Percentiles rank a stretch among this genome's conserved stretches.
These are phyloP conservation scores for Protomyces inundatus DNA, from an alignment of 1,139 yeast species.

Conservation along the genomic window DNA sequence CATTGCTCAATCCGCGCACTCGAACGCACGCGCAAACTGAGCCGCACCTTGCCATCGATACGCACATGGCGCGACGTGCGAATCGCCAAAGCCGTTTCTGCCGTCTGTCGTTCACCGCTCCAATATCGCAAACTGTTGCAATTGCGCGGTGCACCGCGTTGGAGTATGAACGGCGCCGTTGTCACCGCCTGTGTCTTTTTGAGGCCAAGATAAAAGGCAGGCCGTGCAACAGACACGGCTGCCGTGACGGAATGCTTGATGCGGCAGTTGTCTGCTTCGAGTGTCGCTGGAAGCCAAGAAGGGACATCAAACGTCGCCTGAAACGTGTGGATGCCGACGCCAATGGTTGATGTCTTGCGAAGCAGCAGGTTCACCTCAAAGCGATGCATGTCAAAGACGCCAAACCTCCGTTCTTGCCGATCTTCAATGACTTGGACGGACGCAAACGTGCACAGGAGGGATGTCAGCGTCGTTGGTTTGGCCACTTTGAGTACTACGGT, in stretches of 20 bases:
- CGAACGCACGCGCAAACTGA: constrained; percentile 19
- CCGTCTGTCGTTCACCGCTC: constrained; percentile 18
- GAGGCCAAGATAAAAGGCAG: background rate
- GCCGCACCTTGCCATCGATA: constrained; percentile 6
- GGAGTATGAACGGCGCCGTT: background rate
- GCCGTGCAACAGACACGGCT: background rate
- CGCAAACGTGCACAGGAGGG: background rate
- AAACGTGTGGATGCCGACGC: constrained; percentile 6
- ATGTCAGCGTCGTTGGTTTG: background rate
- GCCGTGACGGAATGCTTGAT: constrained; percentile 14
- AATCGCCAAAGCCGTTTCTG: constrained; percentile 17
- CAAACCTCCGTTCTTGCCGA: constrained; percentile 3
- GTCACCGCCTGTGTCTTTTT: background rate
- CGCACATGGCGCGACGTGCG: constrained; percentile 15
- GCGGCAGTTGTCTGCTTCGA: background rate
- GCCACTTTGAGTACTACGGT: background rate
- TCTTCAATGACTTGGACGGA: constrained; percentile 9
- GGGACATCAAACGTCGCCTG: constrained; percentile 12
- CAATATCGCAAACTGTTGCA: constrained; percentile 15
- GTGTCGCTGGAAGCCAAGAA: constrained; percentile 16
- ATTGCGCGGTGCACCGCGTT: constrained; percentile 10
- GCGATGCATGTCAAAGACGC: constrained; percentile 2
- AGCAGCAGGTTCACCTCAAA: background rate
- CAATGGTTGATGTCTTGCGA: background rate
- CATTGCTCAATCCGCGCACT: constrained; percentile 9